Evolutionary conservation across 2,329 filamentous ascomycete genomes (phyloP).

Genomic region (Escovopsis sp.): DNA sequence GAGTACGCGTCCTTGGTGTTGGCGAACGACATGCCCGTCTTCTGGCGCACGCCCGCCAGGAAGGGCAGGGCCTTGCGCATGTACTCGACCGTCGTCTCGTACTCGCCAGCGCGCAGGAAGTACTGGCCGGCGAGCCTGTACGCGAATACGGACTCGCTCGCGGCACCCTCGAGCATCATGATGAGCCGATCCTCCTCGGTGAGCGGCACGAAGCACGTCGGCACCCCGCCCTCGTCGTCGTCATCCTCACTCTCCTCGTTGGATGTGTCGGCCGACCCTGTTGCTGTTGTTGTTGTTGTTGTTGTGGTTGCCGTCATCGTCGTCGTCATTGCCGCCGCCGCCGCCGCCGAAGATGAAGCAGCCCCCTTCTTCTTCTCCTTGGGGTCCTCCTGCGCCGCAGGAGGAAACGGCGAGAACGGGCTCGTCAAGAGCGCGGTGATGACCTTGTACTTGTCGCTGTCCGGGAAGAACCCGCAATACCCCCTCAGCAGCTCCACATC

Average conservation of each 20-base stretch:
- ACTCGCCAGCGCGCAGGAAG: conserved; percentile 71
- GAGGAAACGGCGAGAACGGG: conserved; percentile 67
- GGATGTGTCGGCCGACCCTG: conserved; percentile 26
- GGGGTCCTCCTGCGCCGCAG: conserved; percentile 12
- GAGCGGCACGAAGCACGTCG: conserved; percentile 39
- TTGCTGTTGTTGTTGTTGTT: too few species aligned
- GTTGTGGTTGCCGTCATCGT: too few species aligned
- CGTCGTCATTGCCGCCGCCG: too few species aligned
- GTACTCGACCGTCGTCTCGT: conserved; percentile 65
- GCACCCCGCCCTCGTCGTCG: conserved; percentile 40
- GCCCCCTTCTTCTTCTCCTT: conserved; percentile 7
- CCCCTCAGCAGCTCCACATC: conserved; percentile 64
- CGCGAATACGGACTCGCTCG: conserved; percentile 58
- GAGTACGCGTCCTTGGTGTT: conserved; percentile 62
- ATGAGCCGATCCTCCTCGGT: conserved; percentile 66
- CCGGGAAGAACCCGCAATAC: conserved; percentile 72
- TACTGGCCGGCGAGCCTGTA: conserved; percentile 74
- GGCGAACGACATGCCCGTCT: conserved; percentile 52
- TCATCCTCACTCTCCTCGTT: conserved; percentile 22
- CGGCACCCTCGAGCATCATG: conserved; percentile 63
- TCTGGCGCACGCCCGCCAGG: conserved; percentile 41
- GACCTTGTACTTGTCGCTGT: conserved; percentile 67
- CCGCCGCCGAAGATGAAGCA: too few species aligned
- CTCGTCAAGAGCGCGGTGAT: conserved; percentile 71
- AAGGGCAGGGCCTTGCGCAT: conserved; percentile 58